A percentile compares a stretch with the other conserved stretches of the same genome.
Conservation (phyloP, 1,284 basidiomycete species). For the Ustilago loliicola region DNA sequence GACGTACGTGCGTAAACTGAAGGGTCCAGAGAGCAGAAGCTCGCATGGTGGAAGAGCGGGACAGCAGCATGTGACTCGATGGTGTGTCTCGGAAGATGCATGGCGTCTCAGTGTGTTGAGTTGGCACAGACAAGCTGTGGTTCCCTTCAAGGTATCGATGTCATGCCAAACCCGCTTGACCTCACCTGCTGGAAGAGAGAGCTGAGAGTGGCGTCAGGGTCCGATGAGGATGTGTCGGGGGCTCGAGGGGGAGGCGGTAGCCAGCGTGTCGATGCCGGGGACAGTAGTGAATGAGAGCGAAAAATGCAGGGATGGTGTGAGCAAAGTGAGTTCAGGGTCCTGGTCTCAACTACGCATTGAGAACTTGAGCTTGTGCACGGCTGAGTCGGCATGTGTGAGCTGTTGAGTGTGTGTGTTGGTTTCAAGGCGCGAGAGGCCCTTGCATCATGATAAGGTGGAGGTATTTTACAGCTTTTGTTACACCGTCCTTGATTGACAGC, state of each 20-base stretch:
- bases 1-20: background rate
- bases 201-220: background rate
- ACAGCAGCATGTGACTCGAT: conserved; percentile 54
- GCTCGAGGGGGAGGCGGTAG: background rate
- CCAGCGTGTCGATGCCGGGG: background rate
- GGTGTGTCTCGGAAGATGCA: conserved; percentile 61
- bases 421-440: background rate
- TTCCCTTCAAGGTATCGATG: conserved; percentile 2
- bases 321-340: background rate
- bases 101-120: conserved; percentile 7
- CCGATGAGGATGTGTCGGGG: background rate
- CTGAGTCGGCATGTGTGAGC: conserved; percentile 2
- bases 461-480: conserved; percentile 6
- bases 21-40: conserved; percentile 43
- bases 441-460: conserved; percentile 8
- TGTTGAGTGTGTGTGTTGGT: conserved; percentile 10
- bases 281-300: background rate
- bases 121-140: conserved; percentile 13
- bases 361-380: background rate
- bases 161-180: conserved; percentile 18
- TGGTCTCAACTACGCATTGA: background rate
- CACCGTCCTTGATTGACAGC: background rate
- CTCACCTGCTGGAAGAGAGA: conserved; percentile 5
- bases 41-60: conserved; percentile 53
- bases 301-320: background rate